A percentile compares a stretch with the other conserved stretches of the same genome.
Conservation (phyloP, 73 alveolate genomes). For the Paramecium bursaria region DNA sequence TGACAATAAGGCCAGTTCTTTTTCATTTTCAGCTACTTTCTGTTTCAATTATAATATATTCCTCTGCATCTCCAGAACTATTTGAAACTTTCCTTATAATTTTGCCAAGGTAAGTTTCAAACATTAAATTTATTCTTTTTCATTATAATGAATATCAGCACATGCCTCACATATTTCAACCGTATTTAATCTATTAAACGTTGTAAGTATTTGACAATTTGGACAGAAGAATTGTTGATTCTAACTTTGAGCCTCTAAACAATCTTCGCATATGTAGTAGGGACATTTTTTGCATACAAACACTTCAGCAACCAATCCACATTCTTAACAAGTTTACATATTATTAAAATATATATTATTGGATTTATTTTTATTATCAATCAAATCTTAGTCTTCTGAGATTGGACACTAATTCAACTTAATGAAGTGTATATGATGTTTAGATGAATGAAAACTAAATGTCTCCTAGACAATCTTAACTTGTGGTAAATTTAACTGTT, state of each 20-base stretch:
- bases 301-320: not conserved
- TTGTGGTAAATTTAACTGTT: slow-evolving; percentile 28
- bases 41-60: too few species aligned
- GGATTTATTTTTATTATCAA: not conserved
- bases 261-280: not conserved
- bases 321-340: not conserved
- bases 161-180: not conserved
- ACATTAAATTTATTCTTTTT: not conserved
- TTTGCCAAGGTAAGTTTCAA: not conserved
- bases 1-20: not conserved
- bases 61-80: not conserved
- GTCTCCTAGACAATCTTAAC: slow-evolving; percentile 43
- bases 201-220: not conserved
- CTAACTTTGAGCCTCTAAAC: not conserved
- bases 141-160: not conserved
- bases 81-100: too few species aligned
- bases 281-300: not conserved
- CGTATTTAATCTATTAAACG: not conserved
- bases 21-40: not conserved
- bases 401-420: slow-evolving; percentile 32
- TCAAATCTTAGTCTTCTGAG: slow-evolving; percentile 55
- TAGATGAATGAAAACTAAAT: slow-evolving; percentile 53
- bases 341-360: too few species aligned
- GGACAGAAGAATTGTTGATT: not conserved
- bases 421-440: not conserved